phyloP scores from a whole-genome alignment of 495 filamentous ascomycete species.

The Tuber brumale region DNA sequence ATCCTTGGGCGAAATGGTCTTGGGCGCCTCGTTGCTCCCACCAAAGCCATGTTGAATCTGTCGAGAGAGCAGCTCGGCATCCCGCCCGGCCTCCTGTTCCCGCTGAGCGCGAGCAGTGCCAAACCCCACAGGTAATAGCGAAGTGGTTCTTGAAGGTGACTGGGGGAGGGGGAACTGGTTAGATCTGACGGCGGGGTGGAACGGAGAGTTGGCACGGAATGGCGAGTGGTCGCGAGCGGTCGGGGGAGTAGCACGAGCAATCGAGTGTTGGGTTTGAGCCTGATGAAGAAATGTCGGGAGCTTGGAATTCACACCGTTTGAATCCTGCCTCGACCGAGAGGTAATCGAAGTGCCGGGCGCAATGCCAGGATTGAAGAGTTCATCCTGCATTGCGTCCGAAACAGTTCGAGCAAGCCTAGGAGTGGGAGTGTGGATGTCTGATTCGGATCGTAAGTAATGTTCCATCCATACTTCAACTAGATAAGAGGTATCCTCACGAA shows the following conservation, averaged over 20 bases:
- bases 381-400: slow-evolving; percentile 77
- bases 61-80: slow-evolving; percentile 51
- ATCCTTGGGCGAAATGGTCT: slow-evolving; percentile 95
- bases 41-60: slow-evolving; percentile 48
- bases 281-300: slow-evolving; percentile 62
- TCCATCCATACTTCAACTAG: slow-evolving; percentile 52
- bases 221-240: slow-evolving; percentile 69
- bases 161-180: slow-evolving; percentile 46
- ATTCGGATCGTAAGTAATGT: slow-evolving; percentile 53
- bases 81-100: slow-evolving; percentile 56
- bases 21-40: slow-evolving; percentile 51
- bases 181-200: slow-evolving; percentile 46
- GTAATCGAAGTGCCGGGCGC: slow-evolving; percentile 44
- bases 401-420: slow-evolving; percentile 81
- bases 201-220: slow-evolving; percentile 70
- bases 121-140: slow-evolving; percentile 28
- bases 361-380: slow-evolving; percentile 61
- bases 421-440: slow-evolving; percentile 49
- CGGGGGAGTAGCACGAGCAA: slow-evolving; percentile 53
- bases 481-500: slow-evolving; percentile 48
- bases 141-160: slow-evolving; percentile 41
- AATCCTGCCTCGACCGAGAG: slow-evolving; percentile 41
- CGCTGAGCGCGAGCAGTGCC: slow-evolving; percentile 50
- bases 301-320: slow-evolving; percentile 48
- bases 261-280: slow-evolving; percentile 58